Evolutionary conservation across 345 rosid species (phyloP), one percentile per base, ranked within the genome.

Genomic region (Cardiospermum halicacabum): DNA sequence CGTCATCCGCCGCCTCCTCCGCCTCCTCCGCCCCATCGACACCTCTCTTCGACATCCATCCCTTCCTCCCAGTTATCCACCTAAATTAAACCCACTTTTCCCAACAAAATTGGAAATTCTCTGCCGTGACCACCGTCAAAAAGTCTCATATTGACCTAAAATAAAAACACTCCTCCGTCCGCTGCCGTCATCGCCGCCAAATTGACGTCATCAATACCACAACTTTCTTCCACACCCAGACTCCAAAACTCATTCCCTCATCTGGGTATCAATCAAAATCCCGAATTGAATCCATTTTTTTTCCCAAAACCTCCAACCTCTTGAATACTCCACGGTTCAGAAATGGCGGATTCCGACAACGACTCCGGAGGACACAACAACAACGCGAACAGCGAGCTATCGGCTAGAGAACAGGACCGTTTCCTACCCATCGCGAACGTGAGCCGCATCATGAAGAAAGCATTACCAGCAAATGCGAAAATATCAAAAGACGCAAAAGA

Each of bases 401-500:
- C 89, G 18, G 70, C 82, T 6, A 75, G 80, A 43, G 89, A 84
- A 48, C 92, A 86, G 45, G 89, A 84, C 56, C 72, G 89, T 66
- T 80, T 86, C 57, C 69, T 86, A 22, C 92, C 89, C 25, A 86
- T 86, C 3, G 89, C 89, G 1, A 86, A 86, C 78, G 92, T 84
- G 24, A 86, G 92, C 75, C 64, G 89, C 70, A 86, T 84, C 73
- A 86, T 86, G 92, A 86, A 86, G 73, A 86, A 86, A 58, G 92
- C 87, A 0, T 58, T 86, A 16, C 89, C 87, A 27, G 85, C 87
- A 7, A 86, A 86, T 78, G 92, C 89, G 1, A 86, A 86, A 73
- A 86, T 86, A 69, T 86, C 89, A 0, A 86, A 86, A 54, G 92
- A 84, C 77, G 92, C 92, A 0, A 86, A 86, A 60, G 92, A 86